A percentile compares a stretch with the other conserved stretches of the same genome.
Conservation (phyloP, 75 land plant genomes). For the Sequoia sempervirens region DNA sequence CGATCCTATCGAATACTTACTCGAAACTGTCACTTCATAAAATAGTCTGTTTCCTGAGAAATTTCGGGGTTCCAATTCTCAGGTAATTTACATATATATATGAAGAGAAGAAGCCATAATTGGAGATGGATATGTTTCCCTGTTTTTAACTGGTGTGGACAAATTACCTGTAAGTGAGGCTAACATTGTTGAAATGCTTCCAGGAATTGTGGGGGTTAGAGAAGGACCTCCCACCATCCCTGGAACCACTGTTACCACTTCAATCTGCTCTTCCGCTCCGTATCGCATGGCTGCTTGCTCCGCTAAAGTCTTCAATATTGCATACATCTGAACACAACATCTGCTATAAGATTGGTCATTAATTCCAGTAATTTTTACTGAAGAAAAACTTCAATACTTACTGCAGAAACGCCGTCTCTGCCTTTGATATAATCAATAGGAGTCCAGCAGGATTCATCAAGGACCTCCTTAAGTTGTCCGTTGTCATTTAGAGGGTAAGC, state of each 20-base stretch:
- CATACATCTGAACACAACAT: background rate
- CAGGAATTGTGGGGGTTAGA: background rate
- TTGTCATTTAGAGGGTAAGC: background rate
- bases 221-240: constrained; percentile 18
- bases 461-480: background rate
- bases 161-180: constrained; percentile 8
- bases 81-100: background rate
- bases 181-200: background rate
- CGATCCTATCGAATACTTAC: constrained; percentile 11
- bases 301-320: background rate
- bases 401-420: background rate
- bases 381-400: background rate
- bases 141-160: background rate
- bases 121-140: background rate
- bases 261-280: background rate
- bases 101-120: background rate
- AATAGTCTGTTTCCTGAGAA: background rate
- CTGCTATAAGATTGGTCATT: background rate
- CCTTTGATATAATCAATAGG: background rate
- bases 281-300: background rate
- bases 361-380: background rate
- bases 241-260: background rate
- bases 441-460: constrained; percentile 6
- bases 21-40: background rate
- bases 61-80: background rate